phyloP scores from a whole-genome alignment of 2,329 filamentous ascomycete genomes.

The Microsporum ferrugineum region DNA sequence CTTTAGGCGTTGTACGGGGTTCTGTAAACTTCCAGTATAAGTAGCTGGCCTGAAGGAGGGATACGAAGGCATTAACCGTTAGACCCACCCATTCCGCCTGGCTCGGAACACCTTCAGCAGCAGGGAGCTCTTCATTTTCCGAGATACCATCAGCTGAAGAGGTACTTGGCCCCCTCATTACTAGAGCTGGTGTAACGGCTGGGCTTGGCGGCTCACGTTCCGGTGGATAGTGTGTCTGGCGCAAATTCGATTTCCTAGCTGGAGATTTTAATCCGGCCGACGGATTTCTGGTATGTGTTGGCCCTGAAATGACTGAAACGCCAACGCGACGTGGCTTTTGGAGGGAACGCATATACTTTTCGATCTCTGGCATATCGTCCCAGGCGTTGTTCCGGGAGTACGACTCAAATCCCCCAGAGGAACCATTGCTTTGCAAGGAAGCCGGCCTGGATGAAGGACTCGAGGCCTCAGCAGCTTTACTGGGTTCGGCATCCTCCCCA shows the following conservation, averaged over 20 bases:
- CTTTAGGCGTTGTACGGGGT: constrained; percentile 58
- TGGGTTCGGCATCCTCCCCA: constrained; percentile 19
- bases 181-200: constrained; percentile 78
- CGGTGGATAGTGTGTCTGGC: constrained; percentile 76
- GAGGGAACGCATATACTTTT: constrained; percentile 69
- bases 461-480: background rate
- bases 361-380: constrained; percentile 84
- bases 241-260: constrained; percentile 46
- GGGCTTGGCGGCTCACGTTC: constrained; percentile 73
- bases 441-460: background rate
- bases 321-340: constrained; percentile 48
- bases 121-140: constrained; percentile 42
- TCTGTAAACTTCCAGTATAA: constrained; percentile 46
- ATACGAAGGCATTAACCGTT: constrained; percentile 36
- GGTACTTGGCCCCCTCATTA: constrained; percentile 52
- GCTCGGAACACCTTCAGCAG: constrained; percentile 69
- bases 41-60: constrained; percentile 33
- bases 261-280: constrained; percentile 20
- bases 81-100: constrained; percentile 92
- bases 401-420: background rate
- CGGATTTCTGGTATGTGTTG: background rate
- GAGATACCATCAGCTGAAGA: constrained; percentile 47
- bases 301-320: constrained; percentile 29
- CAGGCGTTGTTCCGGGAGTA: constrained; percentile 64
- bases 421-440: background rate